Evolutionary conservation across 305 asterid genomes (phyloP).

Genomic region (Petunia hybrid): DNA sequence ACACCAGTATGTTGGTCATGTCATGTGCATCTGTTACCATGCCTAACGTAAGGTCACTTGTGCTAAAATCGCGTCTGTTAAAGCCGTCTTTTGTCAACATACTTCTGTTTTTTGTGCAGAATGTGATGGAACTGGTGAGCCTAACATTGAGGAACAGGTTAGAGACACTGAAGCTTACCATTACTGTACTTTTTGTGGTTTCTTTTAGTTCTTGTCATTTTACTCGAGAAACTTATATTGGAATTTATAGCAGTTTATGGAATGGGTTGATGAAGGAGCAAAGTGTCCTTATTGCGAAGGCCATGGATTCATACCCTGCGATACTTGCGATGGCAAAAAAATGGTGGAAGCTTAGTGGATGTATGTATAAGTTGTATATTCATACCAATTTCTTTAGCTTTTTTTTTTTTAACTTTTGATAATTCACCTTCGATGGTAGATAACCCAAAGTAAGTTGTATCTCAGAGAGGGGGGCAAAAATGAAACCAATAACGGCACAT

Average conservation of each 20-base stretch:
- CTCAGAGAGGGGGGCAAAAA: not conserved
- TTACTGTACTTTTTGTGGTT: not conserved
- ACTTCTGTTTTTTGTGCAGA: constrained; percentile 52
- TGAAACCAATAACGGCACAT: not conserved
- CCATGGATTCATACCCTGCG: constrained; percentile 66
- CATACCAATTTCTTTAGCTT: not conserved
- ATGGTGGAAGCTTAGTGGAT: constrained; percentile 39
- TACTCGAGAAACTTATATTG: not conserved
- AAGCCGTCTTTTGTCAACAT: not conserved
- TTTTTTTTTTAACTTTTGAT: not conserved
- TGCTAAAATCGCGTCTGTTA: not conserved
- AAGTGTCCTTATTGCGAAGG: constrained; percentile 93
- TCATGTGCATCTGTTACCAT: not conserved
- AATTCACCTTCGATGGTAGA: not conserved
- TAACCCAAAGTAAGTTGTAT: not conserved
- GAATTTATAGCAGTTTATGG: constrained; percentile 66
- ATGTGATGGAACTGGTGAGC: constrained; percentile 98
- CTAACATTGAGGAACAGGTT: constrained; percentile 92
- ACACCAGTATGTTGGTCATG: not conserved
- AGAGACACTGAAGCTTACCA: not conserved
- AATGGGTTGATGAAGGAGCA: constrained; percentile 87
- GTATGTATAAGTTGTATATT: constrained; percentile 2
- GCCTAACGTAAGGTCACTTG: not conserved
- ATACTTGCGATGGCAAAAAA: constrained; percentile 64
- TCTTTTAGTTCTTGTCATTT: not conserved